These are phyloP conservation scores for Micractinium conductrix DNA, from an alignment of 139 green algal species.

Conservation along the genomic window DNA sequence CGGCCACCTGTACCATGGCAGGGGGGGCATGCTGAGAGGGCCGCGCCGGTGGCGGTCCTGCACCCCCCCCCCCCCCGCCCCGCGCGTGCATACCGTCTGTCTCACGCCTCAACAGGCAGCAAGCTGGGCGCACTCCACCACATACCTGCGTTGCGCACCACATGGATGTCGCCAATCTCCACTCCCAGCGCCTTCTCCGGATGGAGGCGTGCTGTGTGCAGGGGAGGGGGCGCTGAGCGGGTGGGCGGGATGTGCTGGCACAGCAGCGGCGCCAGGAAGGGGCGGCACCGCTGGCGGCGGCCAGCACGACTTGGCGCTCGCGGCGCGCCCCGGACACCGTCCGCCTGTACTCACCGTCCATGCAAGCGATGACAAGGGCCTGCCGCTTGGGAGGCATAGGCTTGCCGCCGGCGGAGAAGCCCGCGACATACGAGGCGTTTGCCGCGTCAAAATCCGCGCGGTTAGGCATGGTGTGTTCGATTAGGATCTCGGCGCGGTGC, in stretches of 20 bases:
- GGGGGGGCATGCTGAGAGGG: not conserved
- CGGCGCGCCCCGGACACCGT: not conserved
- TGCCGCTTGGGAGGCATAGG: constrained; percentile 30
- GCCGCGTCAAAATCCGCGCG: not conserved
- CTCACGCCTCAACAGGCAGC: not conserved
- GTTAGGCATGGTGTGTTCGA: not conserved
- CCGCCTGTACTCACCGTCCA: constrained; percentile 26
- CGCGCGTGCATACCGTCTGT: no score
- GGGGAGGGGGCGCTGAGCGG: not conserved
- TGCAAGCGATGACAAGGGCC: constrained; percentile 44
- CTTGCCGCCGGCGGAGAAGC: constrained; percentile 12
- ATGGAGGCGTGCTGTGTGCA: constrained; percentile 37
- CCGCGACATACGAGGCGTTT: not conserved
- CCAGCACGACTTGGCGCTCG: not conserved
- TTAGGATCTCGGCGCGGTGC: no score
- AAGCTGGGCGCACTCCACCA: not conserved
- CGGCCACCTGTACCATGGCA: constrained; percentile 40
- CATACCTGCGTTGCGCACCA: constrained; percentile 68
- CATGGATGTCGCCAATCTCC: constrained; percentile 59
- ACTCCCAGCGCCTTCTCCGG: constrained; percentile 60
- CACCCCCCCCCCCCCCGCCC: no score
- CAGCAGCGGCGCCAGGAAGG: not conserved
- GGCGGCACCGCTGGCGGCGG: not conserved
- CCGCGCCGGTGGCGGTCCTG: no score
- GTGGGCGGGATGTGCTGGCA: not conserved